A percentile compares a stretch with the other conserved stretches of the same genome.
phyloP scores from a whole-genome alignment of 371 early-diverging fungal genomes.

The Lichtheimia ornata region DNA sequence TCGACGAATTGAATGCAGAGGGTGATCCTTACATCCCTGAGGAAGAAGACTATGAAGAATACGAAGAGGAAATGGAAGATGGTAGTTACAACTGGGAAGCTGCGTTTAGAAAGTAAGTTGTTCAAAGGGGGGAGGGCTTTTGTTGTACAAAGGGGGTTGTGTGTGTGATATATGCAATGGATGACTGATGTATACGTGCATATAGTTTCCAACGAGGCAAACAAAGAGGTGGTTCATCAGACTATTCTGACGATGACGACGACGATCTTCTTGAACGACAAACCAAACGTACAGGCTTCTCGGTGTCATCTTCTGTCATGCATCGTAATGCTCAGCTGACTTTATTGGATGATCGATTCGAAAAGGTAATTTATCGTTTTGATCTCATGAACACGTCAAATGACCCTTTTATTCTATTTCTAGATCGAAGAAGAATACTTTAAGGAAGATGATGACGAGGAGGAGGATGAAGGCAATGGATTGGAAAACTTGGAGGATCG shows the following conservation, averaged over 20 bases:
- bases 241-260: constrained; percentile 38
- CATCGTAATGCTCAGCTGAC: constrained; percentile 87
- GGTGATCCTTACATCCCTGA: constrained; percentile 45
- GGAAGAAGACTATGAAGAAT: constrained; percentile 49
- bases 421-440: constrained; percentile 76
- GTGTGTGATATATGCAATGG: background rate
- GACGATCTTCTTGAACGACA: constrained; percentile 46
- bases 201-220: constrained; percentile 49
- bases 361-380: constrained; percentile 49
- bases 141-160: background rate
- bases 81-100: constrained; percentile 62
- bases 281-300: constrained; percentile 60
- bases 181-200: background rate
- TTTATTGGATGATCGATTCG: constrained; percentile 91
- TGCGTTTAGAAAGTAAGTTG: constrained; percentile 67
- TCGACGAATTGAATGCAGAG: constrained; percentile 62
- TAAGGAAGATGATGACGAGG: constrained; percentile 71
- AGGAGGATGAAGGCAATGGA: constrained; percentile 45
- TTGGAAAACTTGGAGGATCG: constrained; percentile 44
- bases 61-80: constrained; percentile 54
- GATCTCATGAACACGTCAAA: background rate
- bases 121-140: background rate
- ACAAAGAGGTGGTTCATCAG: constrained; percentile 23
- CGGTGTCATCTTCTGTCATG: constrained; percentile 92
- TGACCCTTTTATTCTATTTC: no score